Conservation (phyloP, 169 alveolate species). For the Besnoitia besnoiti region DNA sequence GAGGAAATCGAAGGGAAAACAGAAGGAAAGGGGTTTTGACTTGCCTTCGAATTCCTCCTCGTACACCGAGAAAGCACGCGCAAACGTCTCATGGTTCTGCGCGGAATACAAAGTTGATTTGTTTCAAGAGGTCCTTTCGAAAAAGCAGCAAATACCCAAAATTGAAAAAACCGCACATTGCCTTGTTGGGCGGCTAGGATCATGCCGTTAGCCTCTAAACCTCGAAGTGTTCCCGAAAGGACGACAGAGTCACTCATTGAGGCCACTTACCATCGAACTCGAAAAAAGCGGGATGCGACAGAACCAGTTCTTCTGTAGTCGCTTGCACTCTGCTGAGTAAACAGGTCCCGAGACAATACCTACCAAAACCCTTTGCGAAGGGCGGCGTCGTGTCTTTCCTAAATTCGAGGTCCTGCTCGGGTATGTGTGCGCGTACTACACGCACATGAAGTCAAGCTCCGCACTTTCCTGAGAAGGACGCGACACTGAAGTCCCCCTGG, state of each 20-base stretch:
- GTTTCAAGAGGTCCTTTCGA: neutral
- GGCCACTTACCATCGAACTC: conserved; percentile 59
- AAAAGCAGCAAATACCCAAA: conserved; percentile 46
- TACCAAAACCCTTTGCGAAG: conserved; percentile 48
- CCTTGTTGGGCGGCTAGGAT: conserved; percentile 69
- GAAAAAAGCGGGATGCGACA: conserved; percentile 67
- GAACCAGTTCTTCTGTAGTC: conserved; percentile 47
- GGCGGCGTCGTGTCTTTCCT: conserved; percentile 53
- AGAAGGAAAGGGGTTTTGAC: neutral
- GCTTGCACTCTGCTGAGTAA: too few relatives aligned
- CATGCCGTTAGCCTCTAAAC: conserved; percentile 66
- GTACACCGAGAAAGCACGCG: conserved; percentile 58
- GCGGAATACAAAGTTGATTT: neutral
- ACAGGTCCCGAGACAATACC: neutral
- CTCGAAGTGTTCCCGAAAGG: neutral
- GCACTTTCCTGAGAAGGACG: conserved; percentile 34
- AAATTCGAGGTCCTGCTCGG: conserved; percentile 37
- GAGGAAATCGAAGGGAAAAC: neutral
- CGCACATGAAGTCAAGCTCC: too few relatives aligned
- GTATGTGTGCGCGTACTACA: neutral
- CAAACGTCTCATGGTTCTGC: conserved; percentile 58
- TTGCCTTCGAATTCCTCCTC: conserved; percentile 66
- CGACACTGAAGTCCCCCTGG: conserved; percentile 66
- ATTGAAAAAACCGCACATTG: conserved; percentile 60
- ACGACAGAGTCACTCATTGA: neutral